A percentile compares a stretch with the other conserved stretches of the same genome.
phyloP scores from a whole-genome alignment of 2,329 filamentous ascomycete genomes.

The Rhexocercosporidium sp. region DNA sequence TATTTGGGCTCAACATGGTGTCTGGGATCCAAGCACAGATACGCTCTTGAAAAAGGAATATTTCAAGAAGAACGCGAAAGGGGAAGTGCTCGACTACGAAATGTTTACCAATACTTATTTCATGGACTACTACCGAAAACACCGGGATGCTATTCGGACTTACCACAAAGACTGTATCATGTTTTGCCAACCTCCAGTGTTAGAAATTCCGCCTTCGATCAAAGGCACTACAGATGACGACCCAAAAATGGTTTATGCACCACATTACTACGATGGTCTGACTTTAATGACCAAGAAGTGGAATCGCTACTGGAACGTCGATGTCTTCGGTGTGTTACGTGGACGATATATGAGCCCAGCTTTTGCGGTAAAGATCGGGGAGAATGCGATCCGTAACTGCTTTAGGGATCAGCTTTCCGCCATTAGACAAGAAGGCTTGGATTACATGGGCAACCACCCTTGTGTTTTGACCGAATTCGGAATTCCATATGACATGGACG shows the following conservation, averaged over 20 bases:
- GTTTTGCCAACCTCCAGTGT: slow-evolving; percentile 88
- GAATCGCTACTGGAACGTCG: slow-evolving; percentile 97
- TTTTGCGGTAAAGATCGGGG: slow-evolving; percentile 90
- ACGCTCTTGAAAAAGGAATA: slow-evolving; percentile 83
- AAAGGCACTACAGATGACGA: slow-evolving; percentile 91
- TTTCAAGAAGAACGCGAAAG: slow-evolving; percentile 82
- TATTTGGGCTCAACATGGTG: slow-evolving; percentile 93
- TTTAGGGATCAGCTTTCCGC: slow-evolving; percentile 85
- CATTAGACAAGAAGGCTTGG: slow-evolving; percentile 84
- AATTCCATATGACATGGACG: slow-evolving; percentile 98
- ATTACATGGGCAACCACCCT: slow-evolving; percentile 86
- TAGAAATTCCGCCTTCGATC: slow-evolving; percentile 88
- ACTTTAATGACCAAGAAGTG: slow-evolving; percentile 98
- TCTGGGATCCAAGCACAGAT: slow-evolving; percentile 87
- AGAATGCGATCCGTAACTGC: slow-evolving; percentile 92
- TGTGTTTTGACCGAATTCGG: slow-evolving; percentile 94
- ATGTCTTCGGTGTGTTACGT: slow-evolving; percentile 89
- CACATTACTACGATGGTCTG: slow-evolving; percentile 96
- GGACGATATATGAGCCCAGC: slow-evolving; percentile 88
- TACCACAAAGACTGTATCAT: slow-evolving; percentile 83
- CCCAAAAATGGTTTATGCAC: slow-evolving; percentile 86
- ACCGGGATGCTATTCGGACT: slow-evolving; percentile 73
- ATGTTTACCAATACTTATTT: slow-evolving; percentile 92
- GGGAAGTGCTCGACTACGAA: slow-evolving; percentile 77
- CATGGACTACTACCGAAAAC: slow-evolving; percentile 81